Base-by-base conservation (phyloP, 768 basidiomycete species). In the Boletus vermiculosoides region DNA sequence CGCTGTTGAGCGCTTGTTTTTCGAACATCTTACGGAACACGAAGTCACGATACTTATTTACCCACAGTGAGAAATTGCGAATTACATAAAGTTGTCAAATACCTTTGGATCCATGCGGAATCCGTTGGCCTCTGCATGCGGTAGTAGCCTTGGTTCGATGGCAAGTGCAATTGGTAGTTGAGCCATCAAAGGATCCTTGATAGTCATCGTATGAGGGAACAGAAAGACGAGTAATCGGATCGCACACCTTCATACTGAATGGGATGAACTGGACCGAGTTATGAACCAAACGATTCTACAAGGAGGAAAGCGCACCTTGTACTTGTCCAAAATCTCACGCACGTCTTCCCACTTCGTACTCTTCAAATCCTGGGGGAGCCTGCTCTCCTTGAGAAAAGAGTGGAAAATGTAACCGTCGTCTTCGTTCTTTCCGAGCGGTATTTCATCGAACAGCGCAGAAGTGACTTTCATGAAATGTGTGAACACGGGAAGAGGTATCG, bases 1-100 rank as follows among this genome's bases (percentile, higher is more conserved):
- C 85, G 55, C 77, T 79, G 22, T 79, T 73, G 7, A 74, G 69
- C 39, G 73, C 56, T 61, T 70, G 69, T 59, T 83, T 82, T 69
- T 90, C 87, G 60, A 91, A 91, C 83, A 91, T 90, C 70, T 90
- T 90, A 46, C 90, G 86, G 68, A 92, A 90, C n/a, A 92, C 84
- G 63, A 90, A 92, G 66, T 91, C 85, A 45, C 88, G 87, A 69
- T 91, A 89, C 88, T 91, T 58, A 34, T 51, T 51, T 25, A 28
- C 20, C 16, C 42, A 48, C 30, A 33, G 55, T 65, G 53, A 69
- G 62, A 62, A 55, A 39, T 11, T 50, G 44, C 20, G 12, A 31
- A 44, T 41, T 44, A 53, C 18, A n/a, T 12, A 39, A 49, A 41
- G 46, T 54, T 55, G 45, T 58, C 49, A 54, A 47, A 47, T 71